Evolutionary conservation across 1,139 yeast species (phyloP).

Genomic region (Sugiyamaella castrensis): DNA sequence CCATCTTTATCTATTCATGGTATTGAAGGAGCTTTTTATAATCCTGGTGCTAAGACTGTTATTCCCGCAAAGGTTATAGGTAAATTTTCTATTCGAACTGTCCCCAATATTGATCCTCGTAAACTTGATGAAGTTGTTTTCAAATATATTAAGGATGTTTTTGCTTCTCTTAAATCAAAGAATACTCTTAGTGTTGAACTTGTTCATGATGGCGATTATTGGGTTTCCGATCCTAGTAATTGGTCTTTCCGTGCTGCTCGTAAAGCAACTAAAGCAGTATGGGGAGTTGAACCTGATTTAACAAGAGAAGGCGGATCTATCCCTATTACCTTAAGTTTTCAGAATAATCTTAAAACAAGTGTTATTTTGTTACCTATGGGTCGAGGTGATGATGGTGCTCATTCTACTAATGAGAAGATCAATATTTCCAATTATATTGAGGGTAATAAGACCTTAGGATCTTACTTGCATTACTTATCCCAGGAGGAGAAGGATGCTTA

Average conservation of each 20-base stretch:
- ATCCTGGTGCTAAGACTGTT: conserved; percentile 95
- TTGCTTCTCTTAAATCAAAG: conserved; percentile 67
- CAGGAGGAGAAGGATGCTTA: conserved; percentile 39
- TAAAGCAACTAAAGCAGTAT: conserved; percentile 88
- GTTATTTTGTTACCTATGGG: conserved; percentile 95
- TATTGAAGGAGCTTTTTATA: conserved; percentile 94
- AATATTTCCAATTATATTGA: conserved; percentile 84
- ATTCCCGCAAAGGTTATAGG: conserved; percentile 94
- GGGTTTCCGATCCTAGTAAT: conserved; percentile 94
- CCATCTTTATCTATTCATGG: conserved; percentile 97
- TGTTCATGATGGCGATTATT: conserved; percentile 91
- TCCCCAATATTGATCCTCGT: conserved; percentile 82
- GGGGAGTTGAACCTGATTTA: conserved; percentile 93
- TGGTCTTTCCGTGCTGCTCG: conserved; percentile 92
- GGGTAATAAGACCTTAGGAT: conserved; percentile 92
- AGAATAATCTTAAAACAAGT: conserved; percentile 76
- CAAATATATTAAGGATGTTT: conserved; percentile 63
- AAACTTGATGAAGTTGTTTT: conserved; percentile 77
- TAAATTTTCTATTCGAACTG: conserved; percentile 95
- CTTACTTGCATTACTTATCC: conserved; percentile 86
- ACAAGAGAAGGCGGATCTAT: conserved; percentile 99
- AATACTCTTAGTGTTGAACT: conserved; percentile 70
- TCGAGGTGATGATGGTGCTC: conserved; percentile 99
- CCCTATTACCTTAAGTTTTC: conserved; percentile 92
- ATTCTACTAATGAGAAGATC: conserved; percentile 92